Evolutionary conservation across 352 stramenopile genomes (phyloP).

Genomic region (Pythium pyrilobum): DNA sequence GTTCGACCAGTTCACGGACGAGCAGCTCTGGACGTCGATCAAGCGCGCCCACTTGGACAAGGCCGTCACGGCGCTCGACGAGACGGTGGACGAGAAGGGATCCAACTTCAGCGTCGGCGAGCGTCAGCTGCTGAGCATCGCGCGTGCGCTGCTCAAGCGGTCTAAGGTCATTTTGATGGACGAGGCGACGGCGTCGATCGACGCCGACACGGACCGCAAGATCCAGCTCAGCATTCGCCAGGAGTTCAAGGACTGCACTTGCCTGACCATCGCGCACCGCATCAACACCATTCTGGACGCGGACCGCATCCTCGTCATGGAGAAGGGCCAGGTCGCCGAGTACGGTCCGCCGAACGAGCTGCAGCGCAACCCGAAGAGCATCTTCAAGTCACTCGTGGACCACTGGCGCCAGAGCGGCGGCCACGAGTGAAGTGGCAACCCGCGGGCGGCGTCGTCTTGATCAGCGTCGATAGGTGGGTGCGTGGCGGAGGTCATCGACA

Average conservation of each 20-base stretch:
- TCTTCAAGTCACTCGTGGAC: slow-evolving; percentile 68
- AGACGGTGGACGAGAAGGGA: slow-evolving; percentile 82
- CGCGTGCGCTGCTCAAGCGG: slow-evolving; percentile 86
- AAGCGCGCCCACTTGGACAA: slow-evolving; percentile 27
- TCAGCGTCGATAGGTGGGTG: not conserved
- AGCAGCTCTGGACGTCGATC: slow-evolving; percentile 36
- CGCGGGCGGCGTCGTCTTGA: no score
- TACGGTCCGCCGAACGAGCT: slow-evolving; percentile 81
- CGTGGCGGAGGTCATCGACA: not conserved
- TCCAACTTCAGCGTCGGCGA: slow-evolving; percentile 94
- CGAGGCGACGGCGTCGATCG: slow-evolving; percentile 94
- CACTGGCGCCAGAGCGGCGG: slow-evolving; percentile 47
- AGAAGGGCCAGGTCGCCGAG: slow-evolving; percentile 90
- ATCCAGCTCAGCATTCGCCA: slow-evolving; percentile 67
- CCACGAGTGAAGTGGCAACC: not conserved
- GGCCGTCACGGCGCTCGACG: slow-evolving; percentile 59
- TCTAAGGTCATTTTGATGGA: slow-evolving; percentile 96
- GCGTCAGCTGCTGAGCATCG: slow-evolving; percentile 93
- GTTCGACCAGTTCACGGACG: slow-evolving; percentile 63
- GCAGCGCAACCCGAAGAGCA: slow-evolving; percentile 49
- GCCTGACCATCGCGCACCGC: slow-evolving; percentile 96
- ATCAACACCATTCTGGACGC: slow-evolving; percentile 97
- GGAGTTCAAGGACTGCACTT: slow-evolving; percentile 78
- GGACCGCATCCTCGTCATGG: slow-evolving; percentile 96
- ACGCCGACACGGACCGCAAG: slow-evolving; percentile 85